A percentile compares a stretch with the other conserved stretches of the same genome.
phyloP scores from a whole-genome alignment of 176 grass and related monocot genomes.

The Stipa capillata region DNA sequence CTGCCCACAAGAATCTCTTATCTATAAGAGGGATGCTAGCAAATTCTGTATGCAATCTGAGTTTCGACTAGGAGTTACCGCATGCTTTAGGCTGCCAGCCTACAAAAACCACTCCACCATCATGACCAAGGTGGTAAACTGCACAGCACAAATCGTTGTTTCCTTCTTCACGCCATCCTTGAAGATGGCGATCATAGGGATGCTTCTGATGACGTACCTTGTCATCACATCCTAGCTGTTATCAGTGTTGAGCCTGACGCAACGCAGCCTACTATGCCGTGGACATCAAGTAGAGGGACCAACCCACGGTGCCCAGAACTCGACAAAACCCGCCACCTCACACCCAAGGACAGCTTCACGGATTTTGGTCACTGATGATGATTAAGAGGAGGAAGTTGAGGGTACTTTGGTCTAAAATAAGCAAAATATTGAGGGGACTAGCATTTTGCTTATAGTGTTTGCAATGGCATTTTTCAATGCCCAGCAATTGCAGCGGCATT shows the following conservation, averaged over 20 bases:
- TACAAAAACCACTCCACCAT: not conserved
- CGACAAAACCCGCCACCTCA: not conserved
- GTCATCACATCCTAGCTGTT: not conserved
- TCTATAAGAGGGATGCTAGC: not conserved
- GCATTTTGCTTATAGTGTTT: not conserved
- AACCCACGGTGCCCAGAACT: not conserved
- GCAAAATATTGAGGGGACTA: not conserved
- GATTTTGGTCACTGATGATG: not conserved
- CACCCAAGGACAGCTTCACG: not conserved
- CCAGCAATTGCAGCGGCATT: too few relatives aligned
- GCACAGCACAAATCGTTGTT: not conserved
- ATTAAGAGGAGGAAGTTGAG: not conserved
- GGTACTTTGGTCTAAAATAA: not conserved
- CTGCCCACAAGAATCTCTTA: not conserved
- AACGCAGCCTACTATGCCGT: not conserved
- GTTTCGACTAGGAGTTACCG: not conserved
- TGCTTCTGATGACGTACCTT: not conserved
- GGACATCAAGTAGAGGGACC: not conserved
- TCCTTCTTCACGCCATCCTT: not conserved
- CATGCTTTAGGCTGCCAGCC: not conserved
- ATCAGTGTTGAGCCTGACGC: not conserved
- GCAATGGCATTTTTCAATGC: not conserved
- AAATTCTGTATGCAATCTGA: not conserved
- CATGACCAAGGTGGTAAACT: not conserved
- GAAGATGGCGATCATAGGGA: not conserved